Percentiles rank a stretch among this genome's conserved stretches.
Evolutionary conservation across 148 eudicot species (phyloP).

Genomic region (Vaccinium macrocarpon): DNA sequence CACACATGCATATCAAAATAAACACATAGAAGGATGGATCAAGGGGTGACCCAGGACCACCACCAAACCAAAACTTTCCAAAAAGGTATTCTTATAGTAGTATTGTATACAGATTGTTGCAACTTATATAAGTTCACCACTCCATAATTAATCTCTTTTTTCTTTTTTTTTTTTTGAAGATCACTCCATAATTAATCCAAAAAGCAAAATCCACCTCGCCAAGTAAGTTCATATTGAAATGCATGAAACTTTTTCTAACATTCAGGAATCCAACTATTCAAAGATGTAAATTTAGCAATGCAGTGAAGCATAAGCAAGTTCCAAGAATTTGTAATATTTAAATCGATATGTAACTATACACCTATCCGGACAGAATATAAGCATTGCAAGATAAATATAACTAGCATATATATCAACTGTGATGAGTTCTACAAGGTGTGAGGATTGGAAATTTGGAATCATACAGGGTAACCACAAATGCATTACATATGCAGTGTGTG

Average conservation of each 20-base stretch:
- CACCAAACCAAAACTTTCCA: not conserved
- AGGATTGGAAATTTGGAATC: not conserved
- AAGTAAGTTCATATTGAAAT: not conserved
- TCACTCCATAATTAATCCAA: too few relatives aligned
- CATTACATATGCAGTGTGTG: not conserved
- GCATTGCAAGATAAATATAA: not conserved
- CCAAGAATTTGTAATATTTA: not conserved
- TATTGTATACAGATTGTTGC: not conserved
- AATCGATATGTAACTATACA: not conserved
- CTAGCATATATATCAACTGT: not conserved
- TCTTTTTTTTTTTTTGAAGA: too few relatives aligned
- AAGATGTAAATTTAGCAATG: not conserved
- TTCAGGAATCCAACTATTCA: not conserved
- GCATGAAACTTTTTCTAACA: not conserved
- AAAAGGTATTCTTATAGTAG: not conserved
- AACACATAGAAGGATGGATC: not conserved
- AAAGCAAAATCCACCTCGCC: not conserved
- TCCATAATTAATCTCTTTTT: not conserved
- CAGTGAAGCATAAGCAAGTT: not conserved
- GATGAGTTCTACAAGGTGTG: not conserved
- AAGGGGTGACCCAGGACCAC: not conserved
- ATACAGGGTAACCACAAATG: not conserved
- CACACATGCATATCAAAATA: not conserved
- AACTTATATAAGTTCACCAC: not conserved
- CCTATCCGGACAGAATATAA: not conserved